A percentile compares a stretch with the other conserved stretches of the same genome.
Conservation (phyloP, 192 early-diverging fungal species). For the Backusella tuberculispora region DNA sequence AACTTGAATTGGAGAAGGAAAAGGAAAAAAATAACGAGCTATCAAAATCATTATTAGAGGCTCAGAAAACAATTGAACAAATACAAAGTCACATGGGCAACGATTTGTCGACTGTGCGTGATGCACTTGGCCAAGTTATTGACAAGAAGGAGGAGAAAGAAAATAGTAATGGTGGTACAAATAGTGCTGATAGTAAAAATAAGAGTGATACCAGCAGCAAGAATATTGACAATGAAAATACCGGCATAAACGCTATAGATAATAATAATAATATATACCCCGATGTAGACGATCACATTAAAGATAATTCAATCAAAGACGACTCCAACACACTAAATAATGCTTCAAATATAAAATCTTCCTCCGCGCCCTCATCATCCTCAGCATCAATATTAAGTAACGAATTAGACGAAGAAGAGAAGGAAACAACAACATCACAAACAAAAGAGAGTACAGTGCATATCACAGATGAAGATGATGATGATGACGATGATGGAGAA, state of each 20-base stretch:
- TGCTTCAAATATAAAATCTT: not conserved
- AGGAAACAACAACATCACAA: not conserved
- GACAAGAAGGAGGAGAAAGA: no score
- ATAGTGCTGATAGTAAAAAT: no score
- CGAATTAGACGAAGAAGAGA: no score
- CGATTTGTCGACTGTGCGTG: no score
- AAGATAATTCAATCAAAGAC: not conserved
- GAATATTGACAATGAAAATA: not conserved
- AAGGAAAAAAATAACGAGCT: constrained; percentile 54
- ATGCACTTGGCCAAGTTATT: no score
- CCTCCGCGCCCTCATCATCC: no score
- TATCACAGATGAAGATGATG: not conserved
- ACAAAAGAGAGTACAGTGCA: not conserved
- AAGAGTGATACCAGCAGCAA: not conserved
- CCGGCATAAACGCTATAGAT: not conserved
- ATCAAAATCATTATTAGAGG: constrained; percentile 50
- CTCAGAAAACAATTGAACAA: constrained; percentile 57
- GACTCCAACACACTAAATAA: not conserved
- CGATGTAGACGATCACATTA: not conserved
- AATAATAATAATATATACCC: not conserved
- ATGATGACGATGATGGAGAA: not conserved
- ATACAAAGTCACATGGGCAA: constrained; percentile 33
- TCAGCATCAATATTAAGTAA: no score
- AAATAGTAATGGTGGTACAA: no score
- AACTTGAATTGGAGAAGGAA: constrained; percentile 52